These are phyloP conservation scores for Pichia sporocuriosa DNA, from an alignment of 805 yeast species.

Conservation along the genomic window DNA sequence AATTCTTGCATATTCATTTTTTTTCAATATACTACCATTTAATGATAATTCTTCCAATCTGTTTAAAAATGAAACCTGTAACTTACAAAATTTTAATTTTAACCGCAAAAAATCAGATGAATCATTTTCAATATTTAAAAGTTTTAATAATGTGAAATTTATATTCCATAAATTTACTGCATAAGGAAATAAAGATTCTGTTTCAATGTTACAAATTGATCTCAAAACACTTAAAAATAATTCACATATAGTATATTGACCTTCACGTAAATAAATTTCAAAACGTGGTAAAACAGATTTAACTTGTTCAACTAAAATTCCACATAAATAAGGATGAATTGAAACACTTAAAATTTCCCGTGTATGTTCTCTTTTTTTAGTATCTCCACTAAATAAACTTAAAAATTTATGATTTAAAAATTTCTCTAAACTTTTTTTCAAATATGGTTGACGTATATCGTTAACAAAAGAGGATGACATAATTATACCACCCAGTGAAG, in stretches of 20 bases:
- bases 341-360: constrained; percentile 55
- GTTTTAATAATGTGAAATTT: constrained; percentile 19
- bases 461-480: constrained; percentile 28
- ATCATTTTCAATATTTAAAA: constrained; percentile 20
- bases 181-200: constrained; percentile 22
- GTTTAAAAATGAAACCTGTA: constrained; percentile 24
- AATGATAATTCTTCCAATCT: constrained; percentile 25
- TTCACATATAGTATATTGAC: constrained; percentile 26
- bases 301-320: constrained; percentile 19
- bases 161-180: constrained; percentile 25
- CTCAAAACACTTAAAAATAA: constrained; percentile 24
- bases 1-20: constrained; percentile 29
- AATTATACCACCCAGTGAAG: constrained; percentile 63
- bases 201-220: constrained; percentile 23
- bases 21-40: constrained; percentile 25
- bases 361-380: constrained; percentile 53
- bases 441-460: constrained; percentile 24
- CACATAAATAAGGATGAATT: constrained; percentile 40
- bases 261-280: constrained; percentile 18
- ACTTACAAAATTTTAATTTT: constrained; percentile 27
- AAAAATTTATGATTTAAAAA: constrained; percentile 23
- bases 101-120: constrained; percentile 22
- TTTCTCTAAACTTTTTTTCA: constrained; percentile 21
- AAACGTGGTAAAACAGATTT: constrained; percentile 20
- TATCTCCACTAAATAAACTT: constrained; percentile 21